Evolutionary conservation across 1,284 basidiomycete genomes (phyloP).

Genomic region (Megacollybia platyphylla): DNA sequence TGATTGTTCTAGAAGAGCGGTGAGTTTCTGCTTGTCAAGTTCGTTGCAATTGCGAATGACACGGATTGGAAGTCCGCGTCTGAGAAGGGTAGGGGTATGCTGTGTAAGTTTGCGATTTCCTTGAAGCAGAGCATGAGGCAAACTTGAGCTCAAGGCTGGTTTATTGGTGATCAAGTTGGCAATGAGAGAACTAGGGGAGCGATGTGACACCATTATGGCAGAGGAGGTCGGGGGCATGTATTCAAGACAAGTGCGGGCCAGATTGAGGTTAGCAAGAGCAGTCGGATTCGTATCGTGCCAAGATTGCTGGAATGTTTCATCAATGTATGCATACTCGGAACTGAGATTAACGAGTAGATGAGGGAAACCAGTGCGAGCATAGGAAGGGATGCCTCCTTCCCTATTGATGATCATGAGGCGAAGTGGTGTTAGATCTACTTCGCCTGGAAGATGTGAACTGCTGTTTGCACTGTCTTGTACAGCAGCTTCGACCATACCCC

Average conservation of each 20-base stretch:
- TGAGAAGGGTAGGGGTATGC: slow-evolving; percentile 88
- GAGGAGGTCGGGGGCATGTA: slow-evolving; percentile 93
- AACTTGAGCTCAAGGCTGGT: slow-evolving; percentile 88
- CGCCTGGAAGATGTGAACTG: slow-evolving; percentile 22
- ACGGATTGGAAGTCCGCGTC: slow-evolving; percentile 79
- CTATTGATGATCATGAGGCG: slow-evolving; percentile 97
- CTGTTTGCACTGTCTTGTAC: slow-evolving; percentile 18
- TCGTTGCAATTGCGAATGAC: slow-evolving; percentile 58
- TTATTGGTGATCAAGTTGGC: slow-evolving; percentile 98
- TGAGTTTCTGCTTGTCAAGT: slow-evolving; percentile 72
- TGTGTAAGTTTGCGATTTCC: slow-evolving; percentile 75
- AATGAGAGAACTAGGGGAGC: slow-evolving; percentile 90
- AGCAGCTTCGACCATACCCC: slow-evolving; percentile 72
- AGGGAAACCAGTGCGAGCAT: slow-evolving; percentile 88
- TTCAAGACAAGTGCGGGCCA: slow-evolving; percentile 78
- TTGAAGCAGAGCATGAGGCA: slow-evolving; percentile 87
- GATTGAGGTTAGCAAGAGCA: slow-evolving; percentile 77
- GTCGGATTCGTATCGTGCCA: slow-evolving; percentile 82
- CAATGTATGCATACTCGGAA: slow-evolving; percentile 82
- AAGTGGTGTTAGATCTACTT: slow-evolving; percentile 77
- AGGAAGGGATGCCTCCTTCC: slow-evolving; percentile 95
- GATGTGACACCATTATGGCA: slow-evolving; percentile 94
- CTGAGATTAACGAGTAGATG: slow-evolving; percentile 94
- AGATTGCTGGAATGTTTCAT: slow-evolving; percentile 67
- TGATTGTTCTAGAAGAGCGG: slow-evolving; percentile 72